These are phyloP conservation scores for Cladosporium sp. DNA, from an alignment of 2,329 filamentous ascomycete species.

Conservation along the genomic window DNA sequence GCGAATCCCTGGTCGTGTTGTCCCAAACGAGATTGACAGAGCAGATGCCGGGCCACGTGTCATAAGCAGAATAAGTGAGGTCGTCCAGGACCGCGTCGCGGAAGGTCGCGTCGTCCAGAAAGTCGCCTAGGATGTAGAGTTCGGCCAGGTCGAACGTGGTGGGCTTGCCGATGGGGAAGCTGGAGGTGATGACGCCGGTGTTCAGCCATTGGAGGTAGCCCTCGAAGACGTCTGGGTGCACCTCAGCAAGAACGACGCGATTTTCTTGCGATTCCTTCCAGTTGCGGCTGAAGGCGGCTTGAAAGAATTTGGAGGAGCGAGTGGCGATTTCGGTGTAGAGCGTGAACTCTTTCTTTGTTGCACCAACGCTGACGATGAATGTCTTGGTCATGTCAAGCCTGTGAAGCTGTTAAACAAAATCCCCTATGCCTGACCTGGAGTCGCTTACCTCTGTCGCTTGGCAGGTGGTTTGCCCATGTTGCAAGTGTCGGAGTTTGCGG, in stretches of 20 bases:
- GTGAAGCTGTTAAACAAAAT: background rate
- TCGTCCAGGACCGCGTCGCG: background rate
- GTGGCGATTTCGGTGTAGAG: background rate
- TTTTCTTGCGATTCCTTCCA: conserved; percentile 21
- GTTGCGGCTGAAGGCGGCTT: conserved; percentile 15
- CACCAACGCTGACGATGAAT: background rate
- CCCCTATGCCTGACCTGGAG: too few species aligned
- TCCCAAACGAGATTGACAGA: background rate
- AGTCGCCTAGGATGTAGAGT: background rate
- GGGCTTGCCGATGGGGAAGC: background rate
- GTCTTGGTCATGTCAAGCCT: background rate
- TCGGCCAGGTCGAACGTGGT: background rate
- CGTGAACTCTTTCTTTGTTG: background rate
- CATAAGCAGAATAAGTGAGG: background rate
- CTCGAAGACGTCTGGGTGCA: conserved; percentile 17
- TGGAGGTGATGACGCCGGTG: conserved; percentile 19
- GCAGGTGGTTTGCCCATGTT: background rate
- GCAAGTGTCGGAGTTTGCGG: too few species aligned
- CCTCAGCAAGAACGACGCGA: conserved; percentile 20
- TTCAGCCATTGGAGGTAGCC: conserved; percentile 27
- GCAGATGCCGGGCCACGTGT: background rate
- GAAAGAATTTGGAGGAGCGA: conserved; percentile 21
- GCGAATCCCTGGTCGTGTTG: background rate
- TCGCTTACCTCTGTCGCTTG: background rate
- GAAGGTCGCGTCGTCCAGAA: background rate